These are phyloP conservation scores for Saussurea involucrata DNA, from an alignment of 129 eudicot genomes.

Conservation along the genomic window DNA sequence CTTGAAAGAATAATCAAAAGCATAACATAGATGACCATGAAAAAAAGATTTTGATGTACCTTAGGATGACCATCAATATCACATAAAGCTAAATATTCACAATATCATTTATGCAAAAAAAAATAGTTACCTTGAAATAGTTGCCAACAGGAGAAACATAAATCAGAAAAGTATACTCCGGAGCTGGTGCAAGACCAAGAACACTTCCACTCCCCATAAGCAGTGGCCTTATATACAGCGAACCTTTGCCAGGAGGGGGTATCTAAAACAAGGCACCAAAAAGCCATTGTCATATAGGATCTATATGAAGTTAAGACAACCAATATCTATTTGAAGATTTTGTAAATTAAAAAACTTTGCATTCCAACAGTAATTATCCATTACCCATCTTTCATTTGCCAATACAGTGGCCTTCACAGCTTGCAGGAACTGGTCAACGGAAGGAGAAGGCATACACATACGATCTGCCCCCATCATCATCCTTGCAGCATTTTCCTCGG, in stretches of 20 bases:
- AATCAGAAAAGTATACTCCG: conserved; percentile 88
- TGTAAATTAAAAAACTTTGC: background rate
- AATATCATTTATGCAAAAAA: background rate
- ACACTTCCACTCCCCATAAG: conserved; percentile 97
- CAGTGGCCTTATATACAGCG: conserved; percentile 82
- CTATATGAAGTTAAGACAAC: background rate
- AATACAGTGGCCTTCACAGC: conserved; percentile 85
- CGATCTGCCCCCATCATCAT: conserved; percentile 85
- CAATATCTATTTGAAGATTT: background rate
- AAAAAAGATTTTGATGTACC: background rate
- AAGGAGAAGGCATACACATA: conserved; percentile 97
- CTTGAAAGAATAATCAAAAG: background rate
- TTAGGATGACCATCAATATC: background rate
- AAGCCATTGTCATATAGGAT: background rate
- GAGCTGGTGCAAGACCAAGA: conserved; percentile 98
- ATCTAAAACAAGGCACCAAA: conserved; percentile 42
- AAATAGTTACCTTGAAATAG: conserved; percentile 98
- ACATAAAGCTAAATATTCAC: background rate
- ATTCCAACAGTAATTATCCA: background rate
- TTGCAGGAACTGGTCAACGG: conserved; percentile 86
- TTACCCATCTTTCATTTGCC: conserved; percentile 96
- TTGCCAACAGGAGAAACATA: conserved; percentile 96
- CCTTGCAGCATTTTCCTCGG: conserved; percentile 83
- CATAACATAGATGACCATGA: background rate
- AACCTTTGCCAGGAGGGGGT: conserved; percentile 97